A percentile compares a stretch with the other conserved stretches of the same genome.
Conservation (phyloP, 176 grass and related monocot genomes). For the Cenchrus fungigraminus region DNA sequence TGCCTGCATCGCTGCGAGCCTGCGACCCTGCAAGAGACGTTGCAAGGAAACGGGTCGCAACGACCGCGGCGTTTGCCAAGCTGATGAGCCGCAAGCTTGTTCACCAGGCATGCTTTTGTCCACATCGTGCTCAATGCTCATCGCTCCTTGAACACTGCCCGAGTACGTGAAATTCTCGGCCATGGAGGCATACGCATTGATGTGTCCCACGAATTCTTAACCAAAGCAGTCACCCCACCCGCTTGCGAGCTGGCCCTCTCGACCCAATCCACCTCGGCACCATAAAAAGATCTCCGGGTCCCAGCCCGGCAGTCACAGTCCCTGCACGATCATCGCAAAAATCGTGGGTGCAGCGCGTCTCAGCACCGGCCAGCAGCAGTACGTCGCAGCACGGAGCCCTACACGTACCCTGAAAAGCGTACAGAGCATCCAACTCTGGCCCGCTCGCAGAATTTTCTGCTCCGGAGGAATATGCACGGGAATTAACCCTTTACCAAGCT, state of each 20-base stretch:
- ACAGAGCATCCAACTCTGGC: not conserved
- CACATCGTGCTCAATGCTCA: too few species aligned
- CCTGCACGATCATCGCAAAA: not conserved
- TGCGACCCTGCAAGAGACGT: not conserved
- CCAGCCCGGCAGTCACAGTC: not conserved
- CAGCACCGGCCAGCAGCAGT: not conserved
- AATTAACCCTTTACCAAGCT: too few species aligned
- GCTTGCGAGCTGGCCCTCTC: not conserved
- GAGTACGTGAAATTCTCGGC: too few species aligned
- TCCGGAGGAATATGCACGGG: not conserved
- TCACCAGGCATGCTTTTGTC: too few species aligned
- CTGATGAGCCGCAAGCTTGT: too few species aligned
- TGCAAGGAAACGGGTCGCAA: not conserved
- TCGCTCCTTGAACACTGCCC: too few species aligned
- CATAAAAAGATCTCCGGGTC: constrained; percentile 7
- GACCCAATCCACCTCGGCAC: constrained; percentile 41
- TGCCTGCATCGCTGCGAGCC: not conserved
- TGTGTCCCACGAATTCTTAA: too few species aligned
- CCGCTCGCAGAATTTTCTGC: not conserved
- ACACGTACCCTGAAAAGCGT: not conserved
- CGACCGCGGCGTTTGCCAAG: too few species aligned
- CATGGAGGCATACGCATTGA: too few species aligned
- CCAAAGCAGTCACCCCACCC: too few species aligned
- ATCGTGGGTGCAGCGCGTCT: not conserved
- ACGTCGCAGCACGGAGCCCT: not conserved